A percentile compares a stretch with the other conserved stretches of the same genome.
These are phyloP conservation scores for Mangifera indica DNA, from an alignment of 345 rosid species.

Conservation along the genomic window DNA sequence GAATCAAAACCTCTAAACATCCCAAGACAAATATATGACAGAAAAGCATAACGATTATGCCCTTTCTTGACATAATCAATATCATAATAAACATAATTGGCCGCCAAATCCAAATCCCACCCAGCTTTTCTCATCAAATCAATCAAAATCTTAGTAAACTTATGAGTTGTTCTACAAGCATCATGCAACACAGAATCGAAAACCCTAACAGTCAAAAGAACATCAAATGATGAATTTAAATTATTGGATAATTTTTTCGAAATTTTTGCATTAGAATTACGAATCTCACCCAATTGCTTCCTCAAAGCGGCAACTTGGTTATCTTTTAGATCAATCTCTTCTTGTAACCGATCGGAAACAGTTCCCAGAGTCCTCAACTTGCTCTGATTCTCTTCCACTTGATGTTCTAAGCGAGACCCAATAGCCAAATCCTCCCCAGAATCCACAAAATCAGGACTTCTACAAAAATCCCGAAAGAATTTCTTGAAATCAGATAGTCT, in stretches of 20 bases:
- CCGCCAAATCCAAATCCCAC: conserved; percentile 91
- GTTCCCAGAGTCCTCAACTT: conserved; percentile 74
- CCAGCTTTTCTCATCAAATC: conserved; percentile 76
- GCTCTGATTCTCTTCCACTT: conserved; percentile 92
- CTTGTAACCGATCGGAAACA: conserved; percentile 73
- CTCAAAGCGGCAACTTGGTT: conserved; percentile 52
- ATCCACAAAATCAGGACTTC: conserved; percentile 41
- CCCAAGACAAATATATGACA: conserved; percentile 73
- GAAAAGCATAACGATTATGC: conserved; percentile 64
- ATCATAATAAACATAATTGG: conserved; percentile 59
- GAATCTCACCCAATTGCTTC: conserved; percentile 62
- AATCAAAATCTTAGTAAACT: conserved; percentile 70
- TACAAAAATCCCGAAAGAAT: conserved; percentile 45
- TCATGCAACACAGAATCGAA: conserved; percentile 66
- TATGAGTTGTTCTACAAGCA: conserved; percentile 55
- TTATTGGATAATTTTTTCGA: conserved; percentile 54
- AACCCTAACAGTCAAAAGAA: conserved; percentile 59
- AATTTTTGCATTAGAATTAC: conserved; percentile 47
- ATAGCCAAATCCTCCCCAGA: conserved; percentile 35
- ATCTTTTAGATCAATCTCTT: conserved; percentile 72
- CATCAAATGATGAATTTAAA: conserved; percentile 49
- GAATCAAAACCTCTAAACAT: conserved; percentile 77
- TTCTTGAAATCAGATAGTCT: conserved; percentile 70
- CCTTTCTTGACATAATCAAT: conserved; percentile 51
- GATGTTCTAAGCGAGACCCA: conserved; percentile 85